These are phyloP conservation scores for Carnegiea gigantea DNA, from an alignment of 179 eudicot species.

Conservation along the genomic window DNA sequence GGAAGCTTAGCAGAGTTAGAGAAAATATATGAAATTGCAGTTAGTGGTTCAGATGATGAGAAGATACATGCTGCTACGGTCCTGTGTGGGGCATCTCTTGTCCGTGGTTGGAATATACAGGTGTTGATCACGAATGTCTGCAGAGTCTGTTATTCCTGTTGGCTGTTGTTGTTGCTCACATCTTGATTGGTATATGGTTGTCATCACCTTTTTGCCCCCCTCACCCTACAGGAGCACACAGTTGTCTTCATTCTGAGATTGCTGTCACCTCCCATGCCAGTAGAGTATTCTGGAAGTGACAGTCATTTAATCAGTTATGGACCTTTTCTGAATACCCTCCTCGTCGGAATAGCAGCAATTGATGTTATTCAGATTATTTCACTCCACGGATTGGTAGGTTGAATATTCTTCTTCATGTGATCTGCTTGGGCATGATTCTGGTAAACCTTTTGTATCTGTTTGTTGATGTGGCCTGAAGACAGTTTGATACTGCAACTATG, in stretches of 20 bases:
- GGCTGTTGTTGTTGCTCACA: neutral
- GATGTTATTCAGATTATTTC: conserved; percentile 92
- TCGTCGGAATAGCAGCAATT: conserved; percentile 78
- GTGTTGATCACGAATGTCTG: conserved; percentile 35
- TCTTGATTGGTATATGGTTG: conserved; percentile 13
- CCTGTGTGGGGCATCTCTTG: conserved; percentile 88
- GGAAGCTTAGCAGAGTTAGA: conserved; percentile 99
- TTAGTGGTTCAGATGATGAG: conserved; percentile 84
- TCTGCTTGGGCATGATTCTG: neutral
- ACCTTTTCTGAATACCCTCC: conserved; percentile 74
- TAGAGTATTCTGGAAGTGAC: conserved; percentile 62
- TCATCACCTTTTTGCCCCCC: conserved; percentile 2
- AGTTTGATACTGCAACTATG: neutral
- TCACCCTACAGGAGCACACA: conserved; percentile 68
- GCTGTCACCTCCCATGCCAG: conserved; percentile 76
- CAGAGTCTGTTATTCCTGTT: neutral
- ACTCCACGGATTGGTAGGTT: conserved; percentile 87
- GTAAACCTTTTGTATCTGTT: neutral
- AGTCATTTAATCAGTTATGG: conserved; percentile 74
- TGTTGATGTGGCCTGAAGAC: neutral
- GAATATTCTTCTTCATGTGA: conserved; percentile 1
- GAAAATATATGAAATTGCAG: conserved; percentile 82
- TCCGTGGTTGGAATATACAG: conserved; percentile 95
- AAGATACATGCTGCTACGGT: conserved; percentile 76
- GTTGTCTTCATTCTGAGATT: conserved; percentile 66